Evolutionary conservation across 1,139 yeast genomes (phyloP).

Genomic region (Arxiozyma slooffiae): DNA sequence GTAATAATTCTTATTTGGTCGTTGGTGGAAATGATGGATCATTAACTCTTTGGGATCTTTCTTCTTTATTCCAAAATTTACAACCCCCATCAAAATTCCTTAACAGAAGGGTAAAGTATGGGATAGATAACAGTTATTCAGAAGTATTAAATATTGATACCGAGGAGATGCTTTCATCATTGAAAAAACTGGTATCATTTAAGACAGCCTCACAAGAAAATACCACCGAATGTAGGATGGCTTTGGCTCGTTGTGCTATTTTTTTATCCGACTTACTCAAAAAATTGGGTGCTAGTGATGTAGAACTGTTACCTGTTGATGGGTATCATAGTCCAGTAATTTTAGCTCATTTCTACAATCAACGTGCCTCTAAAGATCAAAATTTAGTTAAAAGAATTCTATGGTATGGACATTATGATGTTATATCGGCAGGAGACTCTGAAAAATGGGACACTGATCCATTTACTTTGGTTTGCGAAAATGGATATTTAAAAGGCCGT

Average conservation of each 20-base stretch:
- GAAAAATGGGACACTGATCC: conserved; percentile 74
- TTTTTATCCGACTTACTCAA: conserved; percentile 54
- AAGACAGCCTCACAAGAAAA: conserved; percentile 72
- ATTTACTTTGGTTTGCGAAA: conserved; percentile 58
- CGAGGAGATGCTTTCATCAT: conserved; percentile 53
- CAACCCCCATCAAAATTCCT: background rate
- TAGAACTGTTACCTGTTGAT: conserved; percentile 61
- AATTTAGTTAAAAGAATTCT: conserved; percentile 39
- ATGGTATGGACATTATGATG: conserved; percentile 96
- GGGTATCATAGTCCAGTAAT: conserved; percentile 75
- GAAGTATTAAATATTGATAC: conserved; percentile 33
- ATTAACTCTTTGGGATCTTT: conserved; percentile 46
- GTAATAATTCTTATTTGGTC: conserved; percentile 28
- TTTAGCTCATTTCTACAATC: conserved; percentile 48
- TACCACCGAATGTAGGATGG: conserved; percentile 49
- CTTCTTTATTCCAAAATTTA: conserved; percentile 6
- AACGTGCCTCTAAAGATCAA: conserved; percentile 31
- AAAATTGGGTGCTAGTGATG: conserved; percentile 59
- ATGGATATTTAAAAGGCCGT: conserved; percentile 83
- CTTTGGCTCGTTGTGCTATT: conserved; percentile 80
- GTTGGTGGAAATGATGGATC: conserved; percentile 57
- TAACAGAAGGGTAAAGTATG: background rate
- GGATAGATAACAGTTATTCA: background rate
- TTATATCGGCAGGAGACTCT: conserved; percentile 56
- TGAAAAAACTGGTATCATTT: conserved; percentile 54